Evolutionary conservation across 2,329 filamentous ascomycete genomes (phyloP), one percentile per base, ranked within the genome.

Genomic region (Mycosphaerelloides madeirae): DNA sequence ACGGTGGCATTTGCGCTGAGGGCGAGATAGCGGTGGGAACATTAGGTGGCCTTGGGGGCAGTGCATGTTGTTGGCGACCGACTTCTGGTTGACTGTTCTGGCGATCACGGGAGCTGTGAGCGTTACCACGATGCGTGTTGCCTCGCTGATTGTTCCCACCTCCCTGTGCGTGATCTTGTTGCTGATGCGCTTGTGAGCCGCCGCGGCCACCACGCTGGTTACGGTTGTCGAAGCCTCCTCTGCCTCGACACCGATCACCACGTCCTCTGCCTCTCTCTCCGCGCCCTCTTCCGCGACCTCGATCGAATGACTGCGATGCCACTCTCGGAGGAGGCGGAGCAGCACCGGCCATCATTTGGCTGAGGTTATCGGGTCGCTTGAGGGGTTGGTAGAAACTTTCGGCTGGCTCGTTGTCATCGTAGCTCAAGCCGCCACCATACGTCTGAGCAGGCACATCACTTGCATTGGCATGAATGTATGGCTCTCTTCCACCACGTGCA

Each of bases 301-400:
- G 61, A 33, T 60, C 60, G 38, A 45, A 64, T 55, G 54, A 65
- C 61, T 14, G 36, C 15, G n/a, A 65, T 50, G 16, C 66, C 20
- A 44, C 50, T 33, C 43, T 41, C 9, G 22, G 22, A 18, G 54
- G 51, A 33, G 53, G 50, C 14, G 44, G 44, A 28, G 49, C 62
- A 31, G 64, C 65, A 15, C 47, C 49, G n/a, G 65, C 63, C 55
- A 73, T 70, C 51, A 72, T 62, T 35, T 72, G 60, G 31, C 69
- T 65, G 34, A 74, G 68, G 43, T 73, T 69, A 31, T 72, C 68
- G 3, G 72, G 72, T 36, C 72, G 59, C 35, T 69, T 66, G 15
- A 75, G 62, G 6, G 71, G 71, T 29, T 63, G 71, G 56, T 74
- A 75, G 63, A 72, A 71, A 32, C 69, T 70, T 11, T 64, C 60